Percentiles rank a stretch among this genome's conserved stretches.
phyloP scores from a whole-genome alignment of 1,139 yeast genomes.

The Yamadazyma dendronema region DNA sequence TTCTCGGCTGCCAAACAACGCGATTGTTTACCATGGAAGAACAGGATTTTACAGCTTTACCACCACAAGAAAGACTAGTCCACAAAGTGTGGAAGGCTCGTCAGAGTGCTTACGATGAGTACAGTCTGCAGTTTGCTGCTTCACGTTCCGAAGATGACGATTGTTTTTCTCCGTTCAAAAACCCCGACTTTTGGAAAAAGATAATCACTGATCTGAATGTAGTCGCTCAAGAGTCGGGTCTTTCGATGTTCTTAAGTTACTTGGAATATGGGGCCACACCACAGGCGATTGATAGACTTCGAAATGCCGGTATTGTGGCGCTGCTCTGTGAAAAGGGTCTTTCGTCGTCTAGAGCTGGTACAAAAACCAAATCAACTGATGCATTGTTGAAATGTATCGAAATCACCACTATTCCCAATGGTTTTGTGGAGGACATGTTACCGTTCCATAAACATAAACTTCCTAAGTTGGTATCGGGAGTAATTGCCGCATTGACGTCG shows the following conservation, averaged over 20 bases:
- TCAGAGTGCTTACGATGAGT: slow-evolving; percentile 72
- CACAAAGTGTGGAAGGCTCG: slow-evolving; percentile 95
- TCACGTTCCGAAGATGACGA: slow-evolving; percentile 57
- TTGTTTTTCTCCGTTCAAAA: slow-evolving; percentile 50
- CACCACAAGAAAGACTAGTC: slow-evolving; percentile 62
- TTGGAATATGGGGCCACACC: slow-evolving; percentile 58
- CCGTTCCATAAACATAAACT: slow-evolving; percentile 62
- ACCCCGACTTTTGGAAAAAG: slow-evolving; percentile 48
- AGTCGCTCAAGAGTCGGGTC: slow-evolving; percentile 87
- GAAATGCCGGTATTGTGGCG: slow-evolving; percentile 47
- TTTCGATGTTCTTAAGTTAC: slow-evolving; percentile 54
- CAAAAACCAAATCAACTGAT: slow-evolving; percentile 65
- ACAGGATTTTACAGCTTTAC: slow-evolving; percentile 29
- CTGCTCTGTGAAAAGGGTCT: slow-evolving; percentile 78
- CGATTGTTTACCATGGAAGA: slow-evolving; percentile 4
- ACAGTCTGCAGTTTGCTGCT: slow-evolving; percentile 49
- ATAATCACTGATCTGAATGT: slow-evolving; percentile 79
- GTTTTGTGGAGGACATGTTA: slow-evolving; percentile 64
- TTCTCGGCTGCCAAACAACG: not conserved
- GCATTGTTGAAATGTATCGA: slow-evolving; percentile 65
- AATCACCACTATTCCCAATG: slow-evolving; percentile 50
- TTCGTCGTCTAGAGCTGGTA: slow-evolving; percentile 71
- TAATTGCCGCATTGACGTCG: slow-evolving; percentile 53
- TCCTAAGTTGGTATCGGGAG: slow-evolving; percentile 79
- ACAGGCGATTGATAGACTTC: slow-evolving; percentile 29